These are phyloP conservation scores for Fusarium goolgardi DNA, from an alignment of 2,329 filamentous ascomycete species.

Conservation along the genomic window DNA sequence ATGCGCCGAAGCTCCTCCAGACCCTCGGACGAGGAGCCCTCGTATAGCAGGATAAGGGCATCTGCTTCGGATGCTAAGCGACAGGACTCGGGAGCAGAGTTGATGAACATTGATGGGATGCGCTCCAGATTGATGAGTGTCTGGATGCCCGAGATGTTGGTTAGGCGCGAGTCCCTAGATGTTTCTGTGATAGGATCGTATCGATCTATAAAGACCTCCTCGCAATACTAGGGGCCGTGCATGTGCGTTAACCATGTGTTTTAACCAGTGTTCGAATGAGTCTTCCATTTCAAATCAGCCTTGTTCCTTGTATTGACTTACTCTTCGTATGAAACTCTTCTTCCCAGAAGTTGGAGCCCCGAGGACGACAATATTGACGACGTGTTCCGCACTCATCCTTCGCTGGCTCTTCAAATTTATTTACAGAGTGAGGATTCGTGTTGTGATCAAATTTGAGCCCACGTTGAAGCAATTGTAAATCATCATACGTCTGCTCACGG, in stretches of 20 bases:
- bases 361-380: conserved; percentile 35
- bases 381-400: conserved; percentile 21
- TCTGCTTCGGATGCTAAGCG: conserved; percentile 29
- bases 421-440: neutral
- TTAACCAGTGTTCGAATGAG: neutral
- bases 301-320: conserved; percentile 18
- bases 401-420: neutral
- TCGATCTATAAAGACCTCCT: conserved; percentile 30
- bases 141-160: conserved; percentile 24
- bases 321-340: conserved; percentile 38
- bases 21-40: conserved; percentile 17
- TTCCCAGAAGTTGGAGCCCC: conserved; percentile 34
- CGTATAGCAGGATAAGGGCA: conserved; percentile 35
- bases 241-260: neutral
- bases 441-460: neutral
- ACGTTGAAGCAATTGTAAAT: neutral
- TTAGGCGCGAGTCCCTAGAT: conserved; percentile 26
- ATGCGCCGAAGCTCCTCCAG: conserved; percentile 29
- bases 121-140: conserved; percentile 33
- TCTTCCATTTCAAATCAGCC: neutral
- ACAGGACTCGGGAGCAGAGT: conserved; percentile 8
- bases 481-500: conserved; percentile 21
- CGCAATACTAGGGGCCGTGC: conserved; percentile 25
- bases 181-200: conserved; percentile 37
- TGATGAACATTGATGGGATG: conserved; percentile 32